Base-by-base conservation (phyloP, 768 basidiomycete genomes). In the Cystoderma amianthinum region DNA sequence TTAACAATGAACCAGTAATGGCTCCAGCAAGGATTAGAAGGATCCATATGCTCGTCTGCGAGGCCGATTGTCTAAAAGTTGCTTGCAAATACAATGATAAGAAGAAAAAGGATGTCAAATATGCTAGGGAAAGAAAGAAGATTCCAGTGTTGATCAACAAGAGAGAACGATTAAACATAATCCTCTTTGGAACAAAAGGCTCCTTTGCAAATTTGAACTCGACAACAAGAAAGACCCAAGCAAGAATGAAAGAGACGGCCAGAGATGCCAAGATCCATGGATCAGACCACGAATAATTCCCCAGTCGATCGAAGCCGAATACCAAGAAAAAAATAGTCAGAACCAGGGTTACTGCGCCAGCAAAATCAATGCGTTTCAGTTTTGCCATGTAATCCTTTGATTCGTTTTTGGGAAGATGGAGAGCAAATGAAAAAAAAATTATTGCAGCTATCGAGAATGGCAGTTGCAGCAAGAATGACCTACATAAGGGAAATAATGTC, bases 291-390 rank as follows among this genome's bases (percentile, higher is more conserved):
- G 74, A 62, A 3, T 68, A 48, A 48, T 76, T 72, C 3, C 73
- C 72, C 1, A 72, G 74, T 12, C 69, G 59, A 47, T 82, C 79
- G 6, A 82, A 61, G 1, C 68, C 78, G 40, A 78, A 62, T 28
- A 85, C 70, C 2, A 85, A 65, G 49, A 64, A 61, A 56, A 78
- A 76, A 15, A 81, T 62, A 17, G 76, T 59, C n/a, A 71, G 40
- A 17, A 83, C 68, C 33, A 84, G 74, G 4, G 69, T 62, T 32
- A 71, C 30, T 1, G 80, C 77, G 13, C 82, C 82, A 3, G 60
- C 58, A 47, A 82, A 82, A 59, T 85, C 82, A 43, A 85, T 63
- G n/a, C 81, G 71, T 43, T 67, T 70, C 38, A 84, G 57, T 44
- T 80, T 82, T 4, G 58, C 61, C 10, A 50, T 53, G 48, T 81